A percentile compares a stretch with the other conserved stretches of the same genome.
Evolutionary conservation across 345 rosid species (phyloP).

Genomic region (Dipteronia sinensis): DNA sequence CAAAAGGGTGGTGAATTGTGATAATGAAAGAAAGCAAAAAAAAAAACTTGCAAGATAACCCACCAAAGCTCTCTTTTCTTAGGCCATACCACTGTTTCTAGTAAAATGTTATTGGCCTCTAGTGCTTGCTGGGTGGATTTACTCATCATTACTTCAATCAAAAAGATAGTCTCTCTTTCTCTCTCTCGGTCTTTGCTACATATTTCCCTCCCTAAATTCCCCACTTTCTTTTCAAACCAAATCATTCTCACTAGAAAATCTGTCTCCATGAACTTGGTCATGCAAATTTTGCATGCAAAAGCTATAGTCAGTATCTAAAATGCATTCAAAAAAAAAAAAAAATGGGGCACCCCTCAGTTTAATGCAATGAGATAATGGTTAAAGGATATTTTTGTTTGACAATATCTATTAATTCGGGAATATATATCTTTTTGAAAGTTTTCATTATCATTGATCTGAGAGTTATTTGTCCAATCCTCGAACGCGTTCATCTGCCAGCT

Average conservation of each 20-base stretch:
- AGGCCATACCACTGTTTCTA: slow-evolving; percentile 34
- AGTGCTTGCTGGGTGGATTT: slow-evolving; percentile 44
- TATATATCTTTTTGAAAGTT: too few species aligned
- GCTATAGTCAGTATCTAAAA: neutral
- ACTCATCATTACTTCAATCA: slow-evolving; percentile 68
- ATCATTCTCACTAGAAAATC: slow-evolving; percentile 73
- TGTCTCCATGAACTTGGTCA: slow-evolving; percentile 57
- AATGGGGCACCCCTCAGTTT: neutral
- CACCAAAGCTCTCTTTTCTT: slow-evolving; percentile 5
- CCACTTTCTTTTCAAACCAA: slow-evolving; percentile 43
- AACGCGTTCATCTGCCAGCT: too few species aligned
- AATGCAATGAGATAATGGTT: neutral
- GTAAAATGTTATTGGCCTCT: slow-evolving; percentile 36
- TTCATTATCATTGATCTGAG: too few species aligned
- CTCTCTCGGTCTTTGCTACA: slow-evolving; percentile 21
- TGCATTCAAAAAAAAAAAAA: neutral
- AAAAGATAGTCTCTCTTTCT: slow-evolving; percentile 22
- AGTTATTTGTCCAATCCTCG: too few species aligned
- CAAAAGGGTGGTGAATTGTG: slow-evolving; percentile 24
- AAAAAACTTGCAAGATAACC: slow-evolving; percentile 29
- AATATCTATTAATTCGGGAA: too few species aligned
- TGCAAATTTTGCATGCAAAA: slow-evolving; percentile 37
- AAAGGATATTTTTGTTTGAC: too few species aligned
- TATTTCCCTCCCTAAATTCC: slow-evolving; percentile 34
- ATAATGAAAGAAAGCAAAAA: slow-evolving; percentile 35